Evolutionary conservation across 176 grass and related monocot species (phyloP), one percentile per base, ranked within the genome.

Genomic region (Pharus latifolius): DNA sequence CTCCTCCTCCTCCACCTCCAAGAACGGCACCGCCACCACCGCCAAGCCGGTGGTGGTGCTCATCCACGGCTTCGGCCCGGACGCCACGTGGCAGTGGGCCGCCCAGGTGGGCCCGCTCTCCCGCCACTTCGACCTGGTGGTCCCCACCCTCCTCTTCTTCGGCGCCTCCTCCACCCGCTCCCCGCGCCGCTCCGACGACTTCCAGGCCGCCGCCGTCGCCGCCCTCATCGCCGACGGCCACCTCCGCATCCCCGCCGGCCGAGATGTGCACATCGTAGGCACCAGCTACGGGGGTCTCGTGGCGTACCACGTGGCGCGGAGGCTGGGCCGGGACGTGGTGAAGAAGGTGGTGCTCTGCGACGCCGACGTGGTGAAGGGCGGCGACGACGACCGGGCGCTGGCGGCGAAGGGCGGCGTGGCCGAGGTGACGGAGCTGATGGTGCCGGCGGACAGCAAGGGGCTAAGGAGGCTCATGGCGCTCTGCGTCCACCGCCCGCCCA

Each of bases 271-370:
- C 51, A 55, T 97, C 29, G 86, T 69, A 12, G 93, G 93, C 25
- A 97, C 89, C 44, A 97, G 93, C 83, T 97, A 92, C 78, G 93
- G 89, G 43, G 93, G 93, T 14, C 88, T 97, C 49, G 89, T 97
- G 62, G 83, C 83, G 62, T 89, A 92, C 78, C 80, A 97, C 74
- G 70, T 97, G 44, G 89, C 89, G 12, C 73, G 86, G 3, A 42
- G 40, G 55, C 83, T 97, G 72, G 73, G 47, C 25, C 4, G 18
- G 5, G 82, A 47, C 13, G 48, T 13, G 17, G 63, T 74, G 18
- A 78, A 67, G 49, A 79, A 79, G 60, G 83, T 97, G 77, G 86
- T 84, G 41, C 62, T 92, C 58, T 87, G 89, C 60, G 81, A 79
- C 78, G 73, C 93, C 19, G 86, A 97, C 70, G 13, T 76, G 55